Percentiles rank a stretch among this genome's conserved stretches.
Conservation (phyloP, 2,329 filamentous ascomycete genomes). For the Aspergillus sp. region DNA sequence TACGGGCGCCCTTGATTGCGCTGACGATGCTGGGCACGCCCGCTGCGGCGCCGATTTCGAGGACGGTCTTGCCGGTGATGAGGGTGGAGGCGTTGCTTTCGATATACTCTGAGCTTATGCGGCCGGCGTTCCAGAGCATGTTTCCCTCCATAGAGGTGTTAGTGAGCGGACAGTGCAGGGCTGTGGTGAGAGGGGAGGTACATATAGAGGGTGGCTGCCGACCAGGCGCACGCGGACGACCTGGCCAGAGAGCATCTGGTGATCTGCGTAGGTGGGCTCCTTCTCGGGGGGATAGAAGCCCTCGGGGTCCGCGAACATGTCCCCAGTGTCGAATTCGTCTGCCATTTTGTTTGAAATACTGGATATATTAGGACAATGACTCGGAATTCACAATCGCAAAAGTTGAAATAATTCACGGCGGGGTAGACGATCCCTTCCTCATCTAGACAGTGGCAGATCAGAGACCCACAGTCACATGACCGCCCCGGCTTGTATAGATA, state of each 20-base stretch:
- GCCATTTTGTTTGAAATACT: constrained; percentile 22
- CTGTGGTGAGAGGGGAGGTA: constrained; percentile 40
- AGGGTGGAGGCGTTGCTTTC: constrained; percentile 64
- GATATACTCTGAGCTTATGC: constrained; percentile 74
- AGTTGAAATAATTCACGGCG: neutral
- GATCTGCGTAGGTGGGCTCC: constrained; percentile 69
- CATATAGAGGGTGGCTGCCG: constrained; percentile 83
- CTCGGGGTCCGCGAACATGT: constrained; percentile 76
- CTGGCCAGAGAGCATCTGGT: constrained; percentile 67
- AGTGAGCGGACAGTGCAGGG: neutral
- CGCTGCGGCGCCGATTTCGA: constrained; percentile 87
- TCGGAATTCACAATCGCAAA: no score
- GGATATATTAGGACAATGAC: neutral
- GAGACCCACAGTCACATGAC: no score
- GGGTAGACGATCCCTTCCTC: neutral
- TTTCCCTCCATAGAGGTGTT: constrained; percentile 60
- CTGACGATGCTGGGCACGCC: constrained; percentile 80
- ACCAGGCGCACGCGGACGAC: constrained; percentile 73
- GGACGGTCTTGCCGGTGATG: constrained; percentile 67
- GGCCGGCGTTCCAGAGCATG: constrained; percentile 86
- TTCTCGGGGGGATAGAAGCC: constrained; percentile 79
- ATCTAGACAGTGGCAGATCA: neutral
- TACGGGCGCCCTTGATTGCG: constrained; percentile 68
- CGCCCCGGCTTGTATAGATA: no score
- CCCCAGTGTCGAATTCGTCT: constrained; percentile 39